A percentile compares a stretch with the other conserved stretches of the same genome.
Conservation (phyloP, 495 filamentous ascomycete species). For the Penicillium arizonense region DNA sequence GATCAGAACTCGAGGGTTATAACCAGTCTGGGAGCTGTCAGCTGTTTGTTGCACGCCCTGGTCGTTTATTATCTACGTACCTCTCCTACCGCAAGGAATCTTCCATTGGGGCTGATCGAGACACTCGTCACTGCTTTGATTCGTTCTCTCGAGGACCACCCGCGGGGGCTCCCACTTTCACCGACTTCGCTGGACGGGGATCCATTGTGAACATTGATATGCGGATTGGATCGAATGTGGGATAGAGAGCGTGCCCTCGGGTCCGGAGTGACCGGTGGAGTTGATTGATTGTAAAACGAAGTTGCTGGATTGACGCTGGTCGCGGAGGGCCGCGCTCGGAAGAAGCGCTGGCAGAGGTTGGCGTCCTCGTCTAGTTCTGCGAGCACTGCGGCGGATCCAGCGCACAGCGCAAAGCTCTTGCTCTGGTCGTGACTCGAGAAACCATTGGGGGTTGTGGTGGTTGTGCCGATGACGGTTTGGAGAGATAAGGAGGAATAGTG, state of each 20-base stretch:
- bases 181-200: conserved; percentile 46
- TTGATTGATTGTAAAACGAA: conserved; percentile 61
- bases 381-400: conserved; percentile 91
- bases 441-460: conserved; percentile 77
- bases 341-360: conserved; percentile 80
- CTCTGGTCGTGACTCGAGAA: conserved; percentile 77
- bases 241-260: conserved; percentile 35
- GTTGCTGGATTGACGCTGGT: conserved; percentile 58
- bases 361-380: conserved; percentile 71
- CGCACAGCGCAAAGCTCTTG: conserved; percentile 79
- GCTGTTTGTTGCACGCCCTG: not conserved
- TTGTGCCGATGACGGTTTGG: conserved; percentile 83
- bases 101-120: conserved; percentile 85
- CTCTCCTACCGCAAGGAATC: conserved; percentile 88
- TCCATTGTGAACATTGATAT: conserved; percentile 25
- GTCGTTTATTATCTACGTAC: conserved; percentile 34
- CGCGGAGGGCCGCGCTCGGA: conserved; percentile 79
- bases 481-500: conserved; percentile 62
- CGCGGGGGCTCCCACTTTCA: conserved; percentile 65
- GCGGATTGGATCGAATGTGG: conserved; percentile 28
- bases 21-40: conserved; percentile 63
- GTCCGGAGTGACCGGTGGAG: conserved; percentile 50
- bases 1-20: conserved; percentile 85
- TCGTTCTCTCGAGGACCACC: conserved; percentile 81
- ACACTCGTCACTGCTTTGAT: conserved; percentile 97